Conservation (phyloP, 305 asterid species). For the Solanum hybrid region DNA sequence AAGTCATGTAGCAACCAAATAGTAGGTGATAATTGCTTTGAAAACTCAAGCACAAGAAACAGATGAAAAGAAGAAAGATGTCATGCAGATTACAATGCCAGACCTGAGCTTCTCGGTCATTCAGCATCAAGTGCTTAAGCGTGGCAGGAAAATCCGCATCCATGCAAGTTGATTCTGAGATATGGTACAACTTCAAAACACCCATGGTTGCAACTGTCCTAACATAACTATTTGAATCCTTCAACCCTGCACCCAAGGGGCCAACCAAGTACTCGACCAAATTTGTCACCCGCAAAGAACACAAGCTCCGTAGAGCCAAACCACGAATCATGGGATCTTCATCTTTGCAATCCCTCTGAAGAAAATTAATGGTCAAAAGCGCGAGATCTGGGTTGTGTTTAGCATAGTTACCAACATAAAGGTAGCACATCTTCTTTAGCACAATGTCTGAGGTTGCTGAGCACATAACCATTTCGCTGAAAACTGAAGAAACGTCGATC, state of each 20-base stretch:
- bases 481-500: constrained; percentile 88
- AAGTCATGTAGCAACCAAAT: not conserved
- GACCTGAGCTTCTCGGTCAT: constrained; percentile 96
- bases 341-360: constrained; percentile 96
- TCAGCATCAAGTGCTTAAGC: constrained; percentile 87
- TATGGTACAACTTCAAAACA: constrained; percentile 83
- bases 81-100: constrained; percentile 6
- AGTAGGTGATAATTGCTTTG: not conserved
- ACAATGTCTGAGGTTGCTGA: constrained; percentile 97
- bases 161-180: constrained; percentile 73
- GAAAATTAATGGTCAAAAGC: constrained; percentile 90
- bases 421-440: constrained; percentile 96
- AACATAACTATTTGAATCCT: constrained; percentile 85
- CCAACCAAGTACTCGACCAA: constrained; percentile 98
- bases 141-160: constrained; percentile 88
- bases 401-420: constrained; percentile 94
- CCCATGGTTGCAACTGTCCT: constrained; percentile 88
- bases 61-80: not conserved
- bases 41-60: not conserved
- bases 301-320: constrained; percentile 93
- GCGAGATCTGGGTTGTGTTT: constrained; percentile 96
- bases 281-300: constrained; percentile 91
- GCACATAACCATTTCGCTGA: constrained; percentile 99
- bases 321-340: constrained; percentile 99
- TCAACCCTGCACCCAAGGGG: constrained; percentile 80